These are phyloP conservation scores for Cucurbita maxima DNA, from an alignment of 306 rosid genomes.

Conservation along the genomic window DNA sequence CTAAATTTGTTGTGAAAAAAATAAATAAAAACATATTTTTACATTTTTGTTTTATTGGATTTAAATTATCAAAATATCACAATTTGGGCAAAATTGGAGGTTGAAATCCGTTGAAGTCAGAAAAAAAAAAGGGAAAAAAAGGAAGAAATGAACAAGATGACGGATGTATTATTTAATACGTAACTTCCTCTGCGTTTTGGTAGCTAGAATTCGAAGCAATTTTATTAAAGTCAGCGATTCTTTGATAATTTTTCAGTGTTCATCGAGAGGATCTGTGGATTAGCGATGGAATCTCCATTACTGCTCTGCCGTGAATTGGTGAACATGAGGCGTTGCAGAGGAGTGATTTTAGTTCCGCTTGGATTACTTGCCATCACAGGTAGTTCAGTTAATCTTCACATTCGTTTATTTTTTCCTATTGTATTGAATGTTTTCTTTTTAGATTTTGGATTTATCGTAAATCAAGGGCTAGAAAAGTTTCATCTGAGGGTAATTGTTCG, in stretches of 20 bases:
- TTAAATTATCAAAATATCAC: too few species aligned
- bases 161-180: not conserved
- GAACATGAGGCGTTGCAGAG: not conserved
- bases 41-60: too few species aligned
- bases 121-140: too few species aligned
- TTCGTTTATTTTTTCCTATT: too few species aligned
- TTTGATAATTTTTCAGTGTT: not conserved
- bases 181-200: not conserved
- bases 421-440: not conserved
- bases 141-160: not conserved
- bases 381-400: not conserved
- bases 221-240: not conserved
- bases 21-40: too few species aligned
- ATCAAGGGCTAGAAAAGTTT: not conserved
- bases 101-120: not conserved
- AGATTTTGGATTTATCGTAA: not conserved
- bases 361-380: not conserved
- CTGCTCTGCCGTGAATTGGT: not conserved
- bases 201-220: not conserved
- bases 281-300: constrained; percentile 1
- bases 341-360: not conserved
- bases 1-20: too few species aligned
- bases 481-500: not conserved
- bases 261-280: not conserved
- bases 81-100: not conserved